A percentile compares a stretch with the other conserved stretches of the same genome.
Evolutionary conservation across 2,329 filamentous ascomycete species (phyloP).

Genomic region (Colletotrichum endophyticum): DNA sequence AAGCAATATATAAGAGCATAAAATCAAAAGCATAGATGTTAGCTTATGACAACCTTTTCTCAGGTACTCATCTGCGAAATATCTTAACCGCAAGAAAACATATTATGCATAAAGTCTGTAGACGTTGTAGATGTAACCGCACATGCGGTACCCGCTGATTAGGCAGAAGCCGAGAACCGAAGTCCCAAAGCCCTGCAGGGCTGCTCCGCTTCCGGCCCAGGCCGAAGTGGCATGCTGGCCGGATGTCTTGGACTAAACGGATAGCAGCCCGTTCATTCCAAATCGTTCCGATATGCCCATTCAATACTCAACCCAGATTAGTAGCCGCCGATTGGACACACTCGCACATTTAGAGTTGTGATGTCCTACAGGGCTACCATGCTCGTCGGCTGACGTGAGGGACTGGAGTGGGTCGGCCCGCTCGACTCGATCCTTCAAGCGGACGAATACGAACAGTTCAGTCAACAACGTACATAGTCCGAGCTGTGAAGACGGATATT

Average conservation of each 20-base stretch:
- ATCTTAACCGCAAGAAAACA: accelerated
- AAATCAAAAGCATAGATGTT: background rate
- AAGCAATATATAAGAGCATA: background rate
- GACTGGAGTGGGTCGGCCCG: background rate
- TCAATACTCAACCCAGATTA: accelerated
- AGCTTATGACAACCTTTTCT: background rate
- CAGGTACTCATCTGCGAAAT: background rate
- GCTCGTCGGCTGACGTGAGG: background rate
- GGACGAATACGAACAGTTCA: background rate
- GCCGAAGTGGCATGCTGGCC: background rate
- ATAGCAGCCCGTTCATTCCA: background rate
- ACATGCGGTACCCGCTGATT: background rate
- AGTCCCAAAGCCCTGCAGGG: background rate
- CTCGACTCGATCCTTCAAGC: background rate
- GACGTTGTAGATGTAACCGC: background rate
- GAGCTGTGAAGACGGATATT: background rate
- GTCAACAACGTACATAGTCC: background rate
- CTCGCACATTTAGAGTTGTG: background rate
- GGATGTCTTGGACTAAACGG: background rate
- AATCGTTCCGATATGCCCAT: background rate
- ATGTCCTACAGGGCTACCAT: background rate
- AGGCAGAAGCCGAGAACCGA: background rate
- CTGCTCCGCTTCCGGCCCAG: background rate
- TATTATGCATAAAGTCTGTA: background rate
- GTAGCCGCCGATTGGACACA: background rate